Conservation (phyloP, 2,329 filamentous ascomycete genomes). For the Venturiaceae sp. region DNA sequence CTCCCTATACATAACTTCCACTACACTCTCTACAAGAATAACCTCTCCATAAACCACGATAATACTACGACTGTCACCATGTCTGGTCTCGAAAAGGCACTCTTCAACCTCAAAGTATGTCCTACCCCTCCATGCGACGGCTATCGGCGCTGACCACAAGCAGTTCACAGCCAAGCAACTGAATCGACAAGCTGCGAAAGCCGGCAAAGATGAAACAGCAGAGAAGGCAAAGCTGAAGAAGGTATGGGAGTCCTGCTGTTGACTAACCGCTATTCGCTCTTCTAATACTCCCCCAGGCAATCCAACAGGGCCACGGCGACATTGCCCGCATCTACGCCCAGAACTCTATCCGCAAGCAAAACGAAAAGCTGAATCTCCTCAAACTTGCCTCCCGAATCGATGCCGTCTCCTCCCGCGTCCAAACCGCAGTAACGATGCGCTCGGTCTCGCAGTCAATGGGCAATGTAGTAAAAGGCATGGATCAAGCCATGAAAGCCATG, state of each 20-base stretch:
- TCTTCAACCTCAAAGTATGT: slow-evolving; percentile 51
- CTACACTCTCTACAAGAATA: background rate
- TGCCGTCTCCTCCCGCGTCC: slow-evolving; percentile 49
- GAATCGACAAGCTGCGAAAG: slow-evolving; percentile 52
- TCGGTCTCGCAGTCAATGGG: slow-evolving; percentile 52
- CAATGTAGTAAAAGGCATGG: slow-evolving; percentile 53
- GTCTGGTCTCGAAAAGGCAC: slow-evolving; percentile 52
- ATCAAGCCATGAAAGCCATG: slow-evolving; percentile 54
- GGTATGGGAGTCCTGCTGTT: slow-evolving; percentile 21
- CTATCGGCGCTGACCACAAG: slow-evolving; percentile 14
- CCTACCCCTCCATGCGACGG: background rate
- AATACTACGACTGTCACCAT: slow-evolving; percentile 23
- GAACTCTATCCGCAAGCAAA: slow-evolving; percentile 54
- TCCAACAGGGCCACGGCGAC: slow-evolving; percentile 49
- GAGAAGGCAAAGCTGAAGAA: slow-evolving; percentile 55
- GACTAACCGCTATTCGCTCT: background rate
- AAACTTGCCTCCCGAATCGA: slow-evolving; percentile 49
- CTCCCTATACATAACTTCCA: background rate
- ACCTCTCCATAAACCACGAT: background rate
- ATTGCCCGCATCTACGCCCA: slow-evolving; percentile 55
- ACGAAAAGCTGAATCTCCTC: slow-evolving; percentile 51
- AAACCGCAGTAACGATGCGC: slow-evolving; percentile 54
- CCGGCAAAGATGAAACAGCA: slow-evolving; percentile 49
- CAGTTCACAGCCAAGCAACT: slow-evolving; percentile 56
- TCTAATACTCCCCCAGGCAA: slow-evolving; percentile 32